Base-by-base conservation (phyloP, 352 stramenopile species). In the Thalassiosira livingstoniorum region DNA sequence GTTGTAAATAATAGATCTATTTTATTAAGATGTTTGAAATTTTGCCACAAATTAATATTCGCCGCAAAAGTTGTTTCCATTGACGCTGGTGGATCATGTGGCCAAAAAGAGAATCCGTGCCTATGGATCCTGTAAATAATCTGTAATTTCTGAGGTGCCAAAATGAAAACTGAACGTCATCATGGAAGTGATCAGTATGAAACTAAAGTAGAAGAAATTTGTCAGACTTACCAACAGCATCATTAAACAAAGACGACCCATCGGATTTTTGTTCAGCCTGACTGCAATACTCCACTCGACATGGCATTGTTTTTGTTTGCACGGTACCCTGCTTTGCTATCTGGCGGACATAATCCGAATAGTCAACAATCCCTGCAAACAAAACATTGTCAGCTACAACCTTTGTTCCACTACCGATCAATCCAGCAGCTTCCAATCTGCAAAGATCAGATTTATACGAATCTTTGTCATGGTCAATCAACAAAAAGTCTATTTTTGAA, bases 401-500 rank as follows among this genome's bases (percentile, higher is more conserved):
- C 53, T 81, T 80, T 4, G 75, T 84, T 27, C 81, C 80, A 15
- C 60, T 31, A 37, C 68, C 47, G 21, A 95, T 83, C 32, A 89
- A 68, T n/a, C 69, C 69, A 4, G 62, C 58, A 13, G 35, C 13
- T 81, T 94, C 87, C 23, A 94, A 65, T 62, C 85, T 74, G 61
- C 77, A 55, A 0, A 95, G 70, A 80, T 95, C 87, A 5, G 68
- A 54, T 51, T 90, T 80, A 71, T 95, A 95, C 3, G 80, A 64
- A 55, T 88, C 86, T 65, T 95, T 95, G 58, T 94, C 89, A 66
- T 95, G 91, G 87, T 95, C 91, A 11, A 95, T 83, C 54, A 95
- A 92, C 25, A 95, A 29, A 64, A 95, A 92, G 31, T 94, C 83
- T 70, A 91, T 78, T 34, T 23, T 61, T 32, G 18, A 13, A 25